phyloP scores from a whole-genome alignment of 164 flowering plant genomes.

The Chloranthus sessilifolius region DNA sequence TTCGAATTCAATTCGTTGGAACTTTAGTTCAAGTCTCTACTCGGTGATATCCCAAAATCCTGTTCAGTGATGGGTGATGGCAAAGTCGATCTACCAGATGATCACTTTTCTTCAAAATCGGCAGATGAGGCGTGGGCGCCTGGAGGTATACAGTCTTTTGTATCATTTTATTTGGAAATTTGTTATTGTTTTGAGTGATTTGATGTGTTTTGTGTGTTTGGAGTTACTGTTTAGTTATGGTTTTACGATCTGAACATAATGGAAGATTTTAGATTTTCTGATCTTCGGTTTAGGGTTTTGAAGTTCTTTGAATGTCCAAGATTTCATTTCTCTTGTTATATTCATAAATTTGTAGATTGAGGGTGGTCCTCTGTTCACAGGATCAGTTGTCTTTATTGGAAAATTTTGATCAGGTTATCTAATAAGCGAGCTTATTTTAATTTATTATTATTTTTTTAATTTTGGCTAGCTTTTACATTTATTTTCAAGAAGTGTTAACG shows the following conservation, averaged over 20 bases:
- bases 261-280: background rate
- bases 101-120: slow-evolving; percentile 51
- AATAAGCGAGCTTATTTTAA: background rate
- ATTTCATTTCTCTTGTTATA: slow-evolving; percentile 3
- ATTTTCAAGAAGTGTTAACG: background rate
- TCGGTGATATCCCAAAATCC: slow-evolving; percentile 1
- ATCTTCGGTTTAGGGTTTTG: background rate
- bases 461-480: background rate
- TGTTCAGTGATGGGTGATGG: slow-evolving; percentile 45
- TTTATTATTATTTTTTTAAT: background rate
- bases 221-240: background rate
- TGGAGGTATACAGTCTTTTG: slow-evolving; percentile 36
- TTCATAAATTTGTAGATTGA: slow-evolving; percentile 69
- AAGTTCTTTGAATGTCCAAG: background rate
- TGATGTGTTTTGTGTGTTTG: background rate
- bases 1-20: background rate
- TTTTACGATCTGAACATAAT: slow-evolving; percentile 1
- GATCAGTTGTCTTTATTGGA: background rate
- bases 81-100: slow-evolving; percentile 70
- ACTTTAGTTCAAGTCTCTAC: background rate
- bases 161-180: background rate
- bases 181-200: background rate
- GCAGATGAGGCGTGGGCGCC: slow-evolving; percentile 40
- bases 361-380: background rate
- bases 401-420: background rate